Evolutionary conservation across 2,329 filamentous ascomycete species (phyloP), one percentile per base, ranked within the genome.

Genomic region (Fusarium pseudocircinatum): DNA sequence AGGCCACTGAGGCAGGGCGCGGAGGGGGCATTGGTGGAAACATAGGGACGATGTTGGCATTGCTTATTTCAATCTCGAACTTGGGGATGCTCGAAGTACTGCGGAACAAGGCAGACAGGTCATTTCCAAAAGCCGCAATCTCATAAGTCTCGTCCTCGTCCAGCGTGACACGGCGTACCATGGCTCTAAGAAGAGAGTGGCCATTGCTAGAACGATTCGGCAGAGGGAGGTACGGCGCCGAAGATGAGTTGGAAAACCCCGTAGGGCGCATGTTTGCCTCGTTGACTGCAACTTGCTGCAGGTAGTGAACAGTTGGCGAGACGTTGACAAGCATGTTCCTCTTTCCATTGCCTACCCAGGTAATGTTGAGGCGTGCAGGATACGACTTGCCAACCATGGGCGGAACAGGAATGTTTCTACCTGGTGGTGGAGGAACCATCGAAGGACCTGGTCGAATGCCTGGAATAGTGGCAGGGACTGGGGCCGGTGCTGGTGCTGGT

Each of bases 241-340:
- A 34, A 26, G 39, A 43, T 9, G 68, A 32, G 46, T 49, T 63
- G 20, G 26, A 26, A 47, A 77, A 78, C 26, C 56, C 50, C 26
- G 42, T 22, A n/a, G 70, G 67, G 15, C 70, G 70, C 28, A 63
- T 53, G 7, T 69, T 64, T 24, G 79, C 69, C 24, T 81, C 70
- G 40, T 64, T 62, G 18, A 70, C 34, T 26, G 77, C 74, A 30
- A 74, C 61, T 34, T 58, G 58, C 56, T 73, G 67, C 16, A 81
- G 59, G 20, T 62, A 70, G 7, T 84, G 86, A 74, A 88, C 40
- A 32, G 72, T 75, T 42, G 77, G 77, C 18, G 59, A 60, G 53
- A 78, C 77, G 43, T 77, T 67, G 22, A 78, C 80, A 34, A 80
- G 72, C 56, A 82, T 67, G 52, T 79, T 80, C 43, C 76, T 74